These are phyloP conservation scores for Thermochaetoides dissita DNA, from an alignment of 2,329 filamentous ascomycete species.

Conservation along the genomic window DNA sequence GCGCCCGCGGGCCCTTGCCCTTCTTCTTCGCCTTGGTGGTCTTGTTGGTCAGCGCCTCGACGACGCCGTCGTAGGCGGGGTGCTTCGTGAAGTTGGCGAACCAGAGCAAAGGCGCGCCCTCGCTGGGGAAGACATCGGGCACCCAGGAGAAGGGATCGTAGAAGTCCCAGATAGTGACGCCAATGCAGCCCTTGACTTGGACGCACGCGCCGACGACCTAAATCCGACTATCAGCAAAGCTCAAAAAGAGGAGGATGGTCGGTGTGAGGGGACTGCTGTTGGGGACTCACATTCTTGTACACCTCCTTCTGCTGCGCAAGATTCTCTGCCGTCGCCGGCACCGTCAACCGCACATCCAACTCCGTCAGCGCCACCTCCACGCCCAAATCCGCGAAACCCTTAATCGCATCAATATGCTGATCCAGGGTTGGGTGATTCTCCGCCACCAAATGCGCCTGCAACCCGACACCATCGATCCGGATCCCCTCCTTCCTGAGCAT, in stretches of 20 bases:
- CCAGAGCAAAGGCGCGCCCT: conserved; percentile 24
- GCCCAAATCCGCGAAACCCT: conserved; percentile 33
- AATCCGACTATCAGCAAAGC: background rate
- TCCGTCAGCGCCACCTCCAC: conserved; percentile 48
- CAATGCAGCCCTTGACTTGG: conserved; percentile 24
- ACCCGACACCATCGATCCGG: conserved; percentile 36
- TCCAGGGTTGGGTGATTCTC: conserved; percentile 32
- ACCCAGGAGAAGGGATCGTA: conserved; percentile 29
- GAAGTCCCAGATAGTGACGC: conserved; percentile 31
- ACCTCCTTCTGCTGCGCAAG: conserved; percentile 31
- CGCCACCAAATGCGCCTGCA: conserved; percentile 46
- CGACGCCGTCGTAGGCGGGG: conserved; percentile 14
- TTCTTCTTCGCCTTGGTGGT: conserved; percentile 7
- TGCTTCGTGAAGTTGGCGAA: conserved; percentile 20
- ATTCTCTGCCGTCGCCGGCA: conserved; percentile 26
- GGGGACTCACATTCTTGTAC: conserved; percentile 23
- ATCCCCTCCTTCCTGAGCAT: conserved; percentile 31
- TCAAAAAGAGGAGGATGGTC: background rate
- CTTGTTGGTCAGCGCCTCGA: conserved; percentile 13
- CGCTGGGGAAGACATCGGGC: conserved; percentile 21
- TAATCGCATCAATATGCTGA: conserved; percentile 31
- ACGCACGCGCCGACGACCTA: conserved; percentile 21
- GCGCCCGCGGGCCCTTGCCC: background rate
- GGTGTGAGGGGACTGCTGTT: background rate
- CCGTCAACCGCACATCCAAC: conserved; percentile 36